Base-by-base conservation (phyloP, 73 alveolate species). In the Stentor roeselii region DNA sequence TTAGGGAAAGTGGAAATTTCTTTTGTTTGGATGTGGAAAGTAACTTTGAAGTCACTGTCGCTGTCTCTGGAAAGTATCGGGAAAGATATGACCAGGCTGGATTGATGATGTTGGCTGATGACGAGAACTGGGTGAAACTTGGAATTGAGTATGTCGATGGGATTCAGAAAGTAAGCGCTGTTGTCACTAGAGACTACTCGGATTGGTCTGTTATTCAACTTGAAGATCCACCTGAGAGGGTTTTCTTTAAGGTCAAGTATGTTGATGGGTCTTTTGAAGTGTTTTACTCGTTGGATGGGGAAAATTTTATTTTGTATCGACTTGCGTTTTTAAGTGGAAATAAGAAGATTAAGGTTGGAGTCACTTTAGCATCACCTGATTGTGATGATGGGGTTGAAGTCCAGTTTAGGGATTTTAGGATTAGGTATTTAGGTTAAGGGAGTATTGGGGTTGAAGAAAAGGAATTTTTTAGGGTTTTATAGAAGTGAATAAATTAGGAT, bases 1-100 rank as follows among this genome's bases (percentile, higher is more conserved):
- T 80, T 0, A n/a, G 86, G 0, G 86, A 80, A 27, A 80, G 59
- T 59, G 86, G 86, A 14, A 84, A 80, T 59, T 80, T 80, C 60
- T 59, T 58, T 11, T 58, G 27, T 42, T 11, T 21, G 1, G 15
- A 59, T 27, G 36, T 59, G 40, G 2, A 21, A 59, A 84, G 86
- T 39, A 36, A 80, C 39, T 80, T 58, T 59, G 83, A 58, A 31
- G 85, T 42, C 14, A n/a, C 82, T 0, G 86, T 80, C 4, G 11
- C 42, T 11, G 82, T 80, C n/a, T 2, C 4, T 11, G 86, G 86
- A 27, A 40, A 80, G 37, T 80, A 80, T 80, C n/a, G 1, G 34
- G 21, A 40, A 35, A 15, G 40, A 1, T 80, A 80, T 59, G 86
- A 80, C 36, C 83, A 80, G 34, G 86, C 58, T 11, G 86, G 86